Evolutionary conservation across 768 basidiomycete species (phyloP).

Genomic region (Boletales sp.): DNA sequence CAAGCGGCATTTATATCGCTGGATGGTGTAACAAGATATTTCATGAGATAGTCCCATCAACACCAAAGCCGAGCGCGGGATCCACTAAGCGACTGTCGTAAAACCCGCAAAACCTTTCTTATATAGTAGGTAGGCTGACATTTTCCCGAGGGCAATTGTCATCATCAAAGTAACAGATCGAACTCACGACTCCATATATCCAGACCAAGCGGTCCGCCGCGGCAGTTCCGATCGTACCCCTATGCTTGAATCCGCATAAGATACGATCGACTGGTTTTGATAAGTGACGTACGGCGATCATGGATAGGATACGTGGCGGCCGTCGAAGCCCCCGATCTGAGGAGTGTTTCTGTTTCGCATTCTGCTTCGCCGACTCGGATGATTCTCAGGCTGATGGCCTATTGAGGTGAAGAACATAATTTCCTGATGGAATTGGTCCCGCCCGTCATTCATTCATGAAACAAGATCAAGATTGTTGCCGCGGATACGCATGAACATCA

Average conservation of each 20-base stretch:
- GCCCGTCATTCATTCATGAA: background rate
- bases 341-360: conserved; percentile 31
- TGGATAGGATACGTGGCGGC: conserved; percentile 55
- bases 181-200: background rate
- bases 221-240: too few relatives aligned
- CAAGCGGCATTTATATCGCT: too few relatives aligned
- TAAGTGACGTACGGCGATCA: conserved; percentile 46
- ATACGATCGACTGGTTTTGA: background rate
- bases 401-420: background rate
- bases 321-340: conserved; percentile 42
- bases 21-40: conserved; percentile 46
- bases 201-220: too few relatives aligned
- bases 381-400: conserved; percentile 4
- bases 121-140: conserved; percentile 46
- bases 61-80: conserved; percentile 63
- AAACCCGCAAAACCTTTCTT: conserved; percentile 62
- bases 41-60: conserved; percentile 51
- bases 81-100: conserved; percentile 62
- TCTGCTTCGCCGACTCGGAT: conserved; percentile 18
- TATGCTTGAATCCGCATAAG: background rate
- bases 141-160: conserved; percentile 47
- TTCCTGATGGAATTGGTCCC: background rate
- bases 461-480: too few relatives aligned
- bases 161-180: conserved; percentile 31
- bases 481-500: background rate